These are phyloP conservation scores for Rubia yunnanensis DNA, from an alignment of 257 asterid species.

Conservation along the genomic window DNA sequence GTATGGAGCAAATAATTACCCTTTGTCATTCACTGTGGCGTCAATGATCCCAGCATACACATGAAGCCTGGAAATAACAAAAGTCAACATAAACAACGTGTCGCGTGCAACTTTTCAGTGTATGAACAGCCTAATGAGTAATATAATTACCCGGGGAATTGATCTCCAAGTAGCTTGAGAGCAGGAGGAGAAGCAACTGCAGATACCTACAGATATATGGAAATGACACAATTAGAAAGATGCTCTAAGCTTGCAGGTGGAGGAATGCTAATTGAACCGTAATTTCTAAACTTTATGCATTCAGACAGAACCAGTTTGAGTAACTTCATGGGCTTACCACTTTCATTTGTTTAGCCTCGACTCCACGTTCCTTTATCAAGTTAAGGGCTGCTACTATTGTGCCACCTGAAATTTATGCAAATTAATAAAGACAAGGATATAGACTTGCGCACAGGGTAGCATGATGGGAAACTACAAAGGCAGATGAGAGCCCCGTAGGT, in stretches of 20 bases:
- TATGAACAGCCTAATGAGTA: neutral
- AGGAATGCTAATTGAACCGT: neutral
- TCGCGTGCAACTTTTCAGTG: neutral
- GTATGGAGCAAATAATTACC: conserved; percentile 31
- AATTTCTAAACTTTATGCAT: neutral
- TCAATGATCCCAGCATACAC: conserved; percentile 87
- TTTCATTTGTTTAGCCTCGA: conserved; percentile 67
- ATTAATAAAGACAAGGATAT: neutral
- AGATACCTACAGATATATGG: conserved; percentile 35
- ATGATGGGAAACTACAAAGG: neutral
- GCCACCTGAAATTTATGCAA: conserved; percentile 47
- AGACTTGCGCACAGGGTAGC: neutral
- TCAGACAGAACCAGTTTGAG: conserved; percentile 1
- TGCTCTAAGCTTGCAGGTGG: neutral
- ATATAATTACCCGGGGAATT: conserved; percentile 68
- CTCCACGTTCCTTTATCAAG: conserved; percentile 75
- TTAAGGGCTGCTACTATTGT: conserved; percentile 81
- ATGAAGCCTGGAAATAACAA: conserved; percentile 61
- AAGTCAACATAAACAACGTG: neutral
- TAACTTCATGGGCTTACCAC: conserved; percentile 47
- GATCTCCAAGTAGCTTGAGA: conserved; percentile 65
- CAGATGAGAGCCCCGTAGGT: neutral
- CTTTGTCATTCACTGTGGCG: conserved; percentile 68
- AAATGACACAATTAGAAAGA: neutral
- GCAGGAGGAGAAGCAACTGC: conserved; percentile 98